Conservation (phyloP, 495 filamentous ascomycete species). For the Penicillium verhagenii region DNA sequence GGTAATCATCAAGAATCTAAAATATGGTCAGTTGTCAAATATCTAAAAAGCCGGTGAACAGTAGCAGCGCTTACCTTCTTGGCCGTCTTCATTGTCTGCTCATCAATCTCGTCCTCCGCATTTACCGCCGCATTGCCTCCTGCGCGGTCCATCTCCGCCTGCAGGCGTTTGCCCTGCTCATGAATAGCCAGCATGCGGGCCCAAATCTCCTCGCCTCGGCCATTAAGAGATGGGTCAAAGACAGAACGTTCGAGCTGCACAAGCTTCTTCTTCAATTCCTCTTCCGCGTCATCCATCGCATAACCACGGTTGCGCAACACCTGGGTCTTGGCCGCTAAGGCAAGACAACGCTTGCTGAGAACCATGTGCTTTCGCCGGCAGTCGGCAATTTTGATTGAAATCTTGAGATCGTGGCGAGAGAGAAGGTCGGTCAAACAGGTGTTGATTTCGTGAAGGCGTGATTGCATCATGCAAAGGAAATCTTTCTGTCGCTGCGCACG, state of each 20-base stretch:
- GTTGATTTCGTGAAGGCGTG: slow-evolving; percentile 90
- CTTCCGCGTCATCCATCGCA: slow-evolving; percentile 86
- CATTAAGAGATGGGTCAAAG: slow-evolving; percentile 80
- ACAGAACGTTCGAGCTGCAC: slow-evolving; percentile 68
- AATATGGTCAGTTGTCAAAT: slow-evolving; percentile 13
- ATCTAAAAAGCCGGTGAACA: not conserved
- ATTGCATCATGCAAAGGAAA: slow-evolving; percentile 68
- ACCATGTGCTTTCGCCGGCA: slow-evolving; percentile 77
- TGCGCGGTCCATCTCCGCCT: slow-evolving; percentile 72
- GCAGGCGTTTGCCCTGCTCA: slow-evolving; percentile 74
- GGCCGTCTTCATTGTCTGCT: slow-evolving; percentile 73
- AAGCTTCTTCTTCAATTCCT: slow-evolving; percentile 85
- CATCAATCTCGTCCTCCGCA: slow-evolving; percentile 61
- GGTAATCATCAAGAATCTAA: slow-evolving; percentile 88
- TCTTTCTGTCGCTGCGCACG: slow-evolving; percentile 76
- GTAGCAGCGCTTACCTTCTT: slow-evolving; percentile 66
- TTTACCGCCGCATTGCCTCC: slow-evolving; percentile 48
- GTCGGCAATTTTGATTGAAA: slow-evolving; percentile 75
- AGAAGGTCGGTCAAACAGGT: slow-evolving; percentile 73
- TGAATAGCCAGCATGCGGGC: slow-evolving; percentile 84
- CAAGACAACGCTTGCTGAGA: slow-evolving; percentile 76
- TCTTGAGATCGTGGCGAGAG: slow-evolving; percentile 76
- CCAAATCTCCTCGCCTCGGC: slow-evolving; percentile 93
- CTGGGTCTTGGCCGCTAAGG: slow-evolving; percentile 88
- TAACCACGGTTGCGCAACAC: slow-evolving; percentile 89